phyloP scores from a whole-genome alignment of 768 basidiomycete genomes.

The Naganishia vaughanmartiniae region DNA sequence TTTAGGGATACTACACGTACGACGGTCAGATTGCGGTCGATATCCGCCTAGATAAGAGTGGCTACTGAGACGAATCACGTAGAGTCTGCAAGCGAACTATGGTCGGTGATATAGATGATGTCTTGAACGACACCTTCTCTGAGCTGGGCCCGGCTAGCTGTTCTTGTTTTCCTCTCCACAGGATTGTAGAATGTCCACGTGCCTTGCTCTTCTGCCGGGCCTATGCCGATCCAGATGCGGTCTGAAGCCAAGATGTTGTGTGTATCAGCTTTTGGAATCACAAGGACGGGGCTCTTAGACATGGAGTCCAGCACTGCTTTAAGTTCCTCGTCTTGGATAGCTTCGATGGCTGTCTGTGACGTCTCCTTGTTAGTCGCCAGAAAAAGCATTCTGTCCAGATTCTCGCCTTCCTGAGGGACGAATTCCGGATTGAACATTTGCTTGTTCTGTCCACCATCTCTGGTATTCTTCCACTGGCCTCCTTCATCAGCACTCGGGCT shows the following conservation, averaged over 20 bases:
- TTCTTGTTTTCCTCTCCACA: background rate
- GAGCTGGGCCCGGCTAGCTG: background rate
- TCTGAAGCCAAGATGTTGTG: background rate
- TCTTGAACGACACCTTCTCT: background rate
- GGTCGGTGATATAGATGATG: background rate
- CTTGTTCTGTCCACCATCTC: background rate
- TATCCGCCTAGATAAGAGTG: too few species aligned
- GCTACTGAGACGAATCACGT: too few species aligned
- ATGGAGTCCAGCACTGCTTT: background rate
- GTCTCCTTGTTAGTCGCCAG: background rate
- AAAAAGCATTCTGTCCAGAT: background rate
- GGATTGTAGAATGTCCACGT: background rate
- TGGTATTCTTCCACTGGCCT: background rate
- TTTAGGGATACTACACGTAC: too few species aligned
- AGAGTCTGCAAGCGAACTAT: background rate
- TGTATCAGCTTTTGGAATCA: background rate
- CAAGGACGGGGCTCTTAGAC: background rate
- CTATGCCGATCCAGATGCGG: constrained; percentile 9
- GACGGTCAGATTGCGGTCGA: too few species aligned
- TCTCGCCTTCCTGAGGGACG: background rate
- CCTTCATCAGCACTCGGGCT: background rate
- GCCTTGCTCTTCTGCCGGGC: background rate
- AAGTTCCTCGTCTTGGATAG: background rate
- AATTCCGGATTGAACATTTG: background rate
- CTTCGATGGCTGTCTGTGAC: background rate